Base-by-base conservation (phyloP, 164 flowering plant species). In the Tetracentron sinense region DNA sequence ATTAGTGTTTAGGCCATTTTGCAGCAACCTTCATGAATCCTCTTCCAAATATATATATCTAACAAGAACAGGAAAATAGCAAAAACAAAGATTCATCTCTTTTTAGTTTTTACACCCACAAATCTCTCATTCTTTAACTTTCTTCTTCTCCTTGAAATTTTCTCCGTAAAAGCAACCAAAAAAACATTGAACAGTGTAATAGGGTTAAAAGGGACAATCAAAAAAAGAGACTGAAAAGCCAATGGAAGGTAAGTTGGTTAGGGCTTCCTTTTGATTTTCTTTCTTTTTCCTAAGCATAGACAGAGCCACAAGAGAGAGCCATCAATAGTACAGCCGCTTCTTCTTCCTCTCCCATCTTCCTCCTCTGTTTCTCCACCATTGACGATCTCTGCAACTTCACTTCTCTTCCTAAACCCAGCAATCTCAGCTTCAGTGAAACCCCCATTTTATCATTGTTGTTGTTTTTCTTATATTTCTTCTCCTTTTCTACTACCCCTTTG, bases 291-390 rank as follows among this genome's bases (percentile, higher is more conserved):
- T 68, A 82, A 56, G 82, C 83, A 63, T 67, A 76, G 62, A 82
- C 82, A 60, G 83, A 78, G 23, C 85, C 88, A 66, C 82, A 85
- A 54, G 94, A 84, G n/a, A 87, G 66, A 63, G 87, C 87, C 87
- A 87, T 82, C 47, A 87, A 64, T 23, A 85, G 66, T 6, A 85
- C 82, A 21, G 94, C 94, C 12, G 94, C 94, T 73, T 85, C 79
- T 63, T 86, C 93, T 68, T 81, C 92, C 30, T 85, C 92, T 42
- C 82, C 83, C 30, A 78, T 58, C 73, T 74, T 76, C 69, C 70
- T 77, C 73, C 72, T 76, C 72, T 69, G 76, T 63, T 72, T 81
- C 64, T 69, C 75, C 63, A 71, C 81, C 62, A 74, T 70, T 17
- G 56, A 55, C 6, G 84, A 78, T 78, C 82, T 75, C 67, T 76